These are phyloP conservation scores for Melocanna baccifera DNA, from an alignment of 176 grass and related monocot species.

Conservation along the genomic window DNA sequence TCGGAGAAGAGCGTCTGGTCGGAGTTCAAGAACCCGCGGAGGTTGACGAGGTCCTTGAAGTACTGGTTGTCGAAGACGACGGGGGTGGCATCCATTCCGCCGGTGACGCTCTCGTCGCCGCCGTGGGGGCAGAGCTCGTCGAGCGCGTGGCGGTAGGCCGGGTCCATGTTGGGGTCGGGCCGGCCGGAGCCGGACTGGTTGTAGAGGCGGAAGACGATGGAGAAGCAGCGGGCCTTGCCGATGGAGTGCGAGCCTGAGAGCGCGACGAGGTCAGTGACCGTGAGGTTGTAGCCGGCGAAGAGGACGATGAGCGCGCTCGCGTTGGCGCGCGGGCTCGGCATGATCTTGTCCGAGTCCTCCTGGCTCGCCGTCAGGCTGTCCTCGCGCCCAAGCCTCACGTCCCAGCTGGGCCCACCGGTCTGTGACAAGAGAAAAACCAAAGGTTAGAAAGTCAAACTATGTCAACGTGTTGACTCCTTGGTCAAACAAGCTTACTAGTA, in stretches of 20 bases:
- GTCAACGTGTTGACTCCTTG: not conserved
- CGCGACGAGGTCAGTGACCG: conserved; percentile 68
- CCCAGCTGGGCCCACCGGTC: conserved; percentile 83
- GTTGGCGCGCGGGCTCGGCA: conserved; percentile 85
- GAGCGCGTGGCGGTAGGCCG: conserved; percentile 41
- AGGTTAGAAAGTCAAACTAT: not conserved
- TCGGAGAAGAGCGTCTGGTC: conserved; percentile 94
- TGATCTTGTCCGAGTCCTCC: conserved; percentile 66
- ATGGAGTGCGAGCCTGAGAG: conserved; percentile 91
- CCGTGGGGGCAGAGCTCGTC: conserved; percentile 56
- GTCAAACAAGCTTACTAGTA: not conserved
- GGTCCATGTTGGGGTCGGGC: conserved; percentile 88
- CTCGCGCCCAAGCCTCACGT: conserved; percentile 69
- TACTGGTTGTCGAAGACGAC: conserved; percentile 84
- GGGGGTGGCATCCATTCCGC: conserved; percentile 68
- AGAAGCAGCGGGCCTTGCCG: conserved; percentile 85
- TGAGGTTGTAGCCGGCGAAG: conserved; percentile 68
- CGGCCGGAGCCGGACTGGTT: conserved; percentile 80
- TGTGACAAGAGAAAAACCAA: not conserved
- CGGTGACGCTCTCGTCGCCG: conserved; percentile 63
- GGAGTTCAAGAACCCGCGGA: conserved; percentile 86
- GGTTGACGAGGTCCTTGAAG: conserved; percentile 80
- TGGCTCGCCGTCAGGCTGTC: conserved; percentile 81
- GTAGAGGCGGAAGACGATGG: conserved; percentile 88
- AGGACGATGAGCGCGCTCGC: conserved; percentile 58